phyloP scores from a whole-genome alignment of 345 rosid genomes.

The Arabis hirsuta region DNA sequence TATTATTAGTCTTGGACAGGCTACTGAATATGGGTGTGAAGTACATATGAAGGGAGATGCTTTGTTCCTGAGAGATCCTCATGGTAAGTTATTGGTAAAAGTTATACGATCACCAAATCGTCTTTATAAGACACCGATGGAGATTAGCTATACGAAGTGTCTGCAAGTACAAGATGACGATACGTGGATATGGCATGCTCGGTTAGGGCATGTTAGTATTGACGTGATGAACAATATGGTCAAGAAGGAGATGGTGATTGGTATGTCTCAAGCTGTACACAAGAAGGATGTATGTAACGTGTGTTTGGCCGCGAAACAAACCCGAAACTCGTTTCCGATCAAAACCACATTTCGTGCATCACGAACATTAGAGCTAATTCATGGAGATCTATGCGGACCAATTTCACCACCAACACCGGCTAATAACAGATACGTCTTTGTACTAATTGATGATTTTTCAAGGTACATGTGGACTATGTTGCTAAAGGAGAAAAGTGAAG shows the following conservation, averaged over 20 bases:
- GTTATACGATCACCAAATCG: background rate
- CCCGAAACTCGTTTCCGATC: rapidly evolving
- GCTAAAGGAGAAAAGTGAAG: background rate
- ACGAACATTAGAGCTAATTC: background rate
- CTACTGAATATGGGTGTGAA: no score
- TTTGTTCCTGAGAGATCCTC: background rate
- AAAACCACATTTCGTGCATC: background rate
- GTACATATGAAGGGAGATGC: background rate
- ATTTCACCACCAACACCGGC: background rate
- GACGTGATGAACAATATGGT: background rate
- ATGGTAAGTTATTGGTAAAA: background rate
- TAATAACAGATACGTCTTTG: background rate
- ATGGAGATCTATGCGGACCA: background rate
- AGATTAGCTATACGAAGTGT: no score
- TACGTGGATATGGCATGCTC: no score
- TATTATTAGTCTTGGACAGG: no score
- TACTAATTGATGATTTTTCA: background rate
- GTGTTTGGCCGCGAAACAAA: background rate
- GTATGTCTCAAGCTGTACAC: no score
- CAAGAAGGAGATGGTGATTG: no score
- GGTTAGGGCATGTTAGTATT: background rate
- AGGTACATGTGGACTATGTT: background rate
- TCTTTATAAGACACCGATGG: background rate
- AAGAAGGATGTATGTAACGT: background rate
- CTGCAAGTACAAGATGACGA: no score